phyloP scores from a whole-genome alignment of 192 early-diverging fungal genomes.

The Coemansia sp. region DNA sequence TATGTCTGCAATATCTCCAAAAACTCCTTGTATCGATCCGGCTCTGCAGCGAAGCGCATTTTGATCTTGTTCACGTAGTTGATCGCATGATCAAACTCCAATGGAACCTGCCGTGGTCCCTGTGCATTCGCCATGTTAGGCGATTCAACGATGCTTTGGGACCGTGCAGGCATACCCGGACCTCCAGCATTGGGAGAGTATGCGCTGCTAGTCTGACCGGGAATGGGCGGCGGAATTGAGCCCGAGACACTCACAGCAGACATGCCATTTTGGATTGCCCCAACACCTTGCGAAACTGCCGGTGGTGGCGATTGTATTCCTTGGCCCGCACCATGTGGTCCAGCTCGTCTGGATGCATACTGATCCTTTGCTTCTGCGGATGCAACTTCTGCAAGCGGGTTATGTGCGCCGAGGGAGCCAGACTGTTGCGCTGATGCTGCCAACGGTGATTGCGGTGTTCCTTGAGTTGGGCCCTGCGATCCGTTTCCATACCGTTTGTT shows the following conservation, averaged over 20 bases:
- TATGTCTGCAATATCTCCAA: constrained; percentile 97
- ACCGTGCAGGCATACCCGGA: constrained; percentile 17
- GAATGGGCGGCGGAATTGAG: not conserved
- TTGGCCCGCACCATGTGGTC: constrained; percentile 10
- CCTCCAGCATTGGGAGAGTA: not conserved
- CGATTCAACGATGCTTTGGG: constrained; percentile 31
- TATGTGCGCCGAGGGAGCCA: constrained; percentile 4
- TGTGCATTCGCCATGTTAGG: constrained; percentile 30
- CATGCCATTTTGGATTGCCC: not conserved
- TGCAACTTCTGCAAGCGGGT: constrained; percentile 7
- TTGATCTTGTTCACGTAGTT: constrained; percentile 99
- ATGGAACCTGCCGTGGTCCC: constrained; percentile 64
- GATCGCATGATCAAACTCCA: constrained; percentile 98
- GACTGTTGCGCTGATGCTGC: constrained; percentile 2
- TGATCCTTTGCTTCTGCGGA: constrained; percentile 35
- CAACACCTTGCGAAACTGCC: constrained; percentile 7
- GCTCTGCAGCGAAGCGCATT: constrained; percentile 89
- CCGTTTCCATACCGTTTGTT: constrained; percentile 20
- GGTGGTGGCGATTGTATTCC: constrained; percentile 20
- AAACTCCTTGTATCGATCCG: constrained; percentile 97
- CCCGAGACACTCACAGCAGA: constrained; percentile 9
- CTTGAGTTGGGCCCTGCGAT: not conserved
- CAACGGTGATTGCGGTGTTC: constrained; percentile 21
- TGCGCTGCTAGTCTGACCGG: not conserved
- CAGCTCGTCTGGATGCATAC: constrained; percentile 27